phyloP scores from a whole-genome alignment of 139 green algal species.

The Chlamydomonas schloesseri region DNA sequence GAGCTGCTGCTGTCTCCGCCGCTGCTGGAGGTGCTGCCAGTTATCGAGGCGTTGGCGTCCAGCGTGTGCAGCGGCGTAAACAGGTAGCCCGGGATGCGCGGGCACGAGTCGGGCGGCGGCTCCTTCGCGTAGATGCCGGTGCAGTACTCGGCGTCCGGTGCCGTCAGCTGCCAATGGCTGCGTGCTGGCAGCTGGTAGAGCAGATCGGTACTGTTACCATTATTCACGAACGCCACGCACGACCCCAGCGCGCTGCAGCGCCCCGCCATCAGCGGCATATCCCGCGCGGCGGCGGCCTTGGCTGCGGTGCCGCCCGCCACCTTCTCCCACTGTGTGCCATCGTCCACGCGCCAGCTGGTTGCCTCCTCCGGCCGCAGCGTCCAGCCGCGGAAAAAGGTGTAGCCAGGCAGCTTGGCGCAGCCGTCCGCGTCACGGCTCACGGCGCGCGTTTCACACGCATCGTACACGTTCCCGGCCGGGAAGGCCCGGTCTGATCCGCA shows the following conservation, averaged over 20 bases:
- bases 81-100: constrained; percentile 49
- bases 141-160: background rate
- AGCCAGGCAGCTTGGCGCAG: constrained; percentile 40
- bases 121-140: constrained; percentile 35
- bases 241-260: background rate
- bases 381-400: constrained; percentile 19
- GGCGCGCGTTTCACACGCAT: background rate
- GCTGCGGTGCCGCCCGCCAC: background rate
- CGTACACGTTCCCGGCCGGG: background rate
- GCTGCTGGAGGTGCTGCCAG: background rate
- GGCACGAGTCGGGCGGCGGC: background rate
- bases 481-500: constrained; percentile 25
- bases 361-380: background rate
- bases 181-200: constrained; percentile 22
- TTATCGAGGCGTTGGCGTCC: background rate
- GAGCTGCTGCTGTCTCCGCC: background rate
- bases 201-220: constrained; percentile 22
- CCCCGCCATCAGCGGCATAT: constrained; percentile 37
- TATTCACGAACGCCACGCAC: constrained; percentile 36
- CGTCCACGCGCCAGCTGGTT: background rate
- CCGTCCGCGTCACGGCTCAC: constrained; percentile 12
- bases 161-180: background rate
- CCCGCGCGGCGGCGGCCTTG: background rate
- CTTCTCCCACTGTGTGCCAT: constrained; percentile 14
- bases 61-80: constrained; percentile 34